A percentile compares a stretch with the other conserved stretches of the same genome.
These are phyloP conservation scores for Mortierella claussenii DNA, from an alignment of 192 early-diverging fungal species.

Conservation along the genomic window DNA sequence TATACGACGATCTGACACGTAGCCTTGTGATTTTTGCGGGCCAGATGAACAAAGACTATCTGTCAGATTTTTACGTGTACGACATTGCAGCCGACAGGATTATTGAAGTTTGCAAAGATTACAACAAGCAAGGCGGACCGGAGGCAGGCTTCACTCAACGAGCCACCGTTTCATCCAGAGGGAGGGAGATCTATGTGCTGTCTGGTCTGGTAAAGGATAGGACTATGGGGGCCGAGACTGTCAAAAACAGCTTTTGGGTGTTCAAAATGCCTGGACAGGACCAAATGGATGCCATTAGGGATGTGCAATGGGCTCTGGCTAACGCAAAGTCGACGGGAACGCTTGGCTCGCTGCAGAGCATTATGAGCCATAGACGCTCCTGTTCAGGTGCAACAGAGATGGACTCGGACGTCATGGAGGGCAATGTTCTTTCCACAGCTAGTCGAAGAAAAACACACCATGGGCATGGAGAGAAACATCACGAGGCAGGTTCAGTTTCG, in stretches of 20 bases:
- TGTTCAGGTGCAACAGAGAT: slow-evolving; percentile 13
- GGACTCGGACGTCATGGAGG: not conserved
- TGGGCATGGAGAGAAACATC: slow-evolving; percentile 1
- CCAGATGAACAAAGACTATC: slow-evolving; percentile 83
- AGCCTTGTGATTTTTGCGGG: slow-evolving; percentile 92
- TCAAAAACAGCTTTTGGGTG: slow-evolving; percentile 85
- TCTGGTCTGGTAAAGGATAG: slow-evolving; percentile 73
- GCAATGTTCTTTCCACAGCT: not conserved
- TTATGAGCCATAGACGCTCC: slow-evolving; percentile 32
- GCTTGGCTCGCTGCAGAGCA: slow-evolving; percentile 48
- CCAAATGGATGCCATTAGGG: slow-evolving; percentile 41
- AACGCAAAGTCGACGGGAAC: slow-evolving; percentile 20
- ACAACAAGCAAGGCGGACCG: slow-evolving; percentile 77
- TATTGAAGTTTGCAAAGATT: slow-evolving; percentile 81
- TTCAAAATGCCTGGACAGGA: slow-evolving; percentile 66
- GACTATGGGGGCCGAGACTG: slow-evolving; percentile 62
- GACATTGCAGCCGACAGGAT: slow-evolving; percentile 83
- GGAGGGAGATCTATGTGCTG: slow-evolving; percentile 89
- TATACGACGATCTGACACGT: slow-evolving; percentile 76
- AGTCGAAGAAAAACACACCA: slow-evolving; percentile 11
- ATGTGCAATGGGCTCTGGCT: slow-evolving; percentile 29
- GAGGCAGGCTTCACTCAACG: slow-evolving; percentile 86
- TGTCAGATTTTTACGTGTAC: slow-evolving; percentile 87
- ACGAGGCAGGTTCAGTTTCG: not conserved
- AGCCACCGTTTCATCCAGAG: slow-evolving; percentile 80